These are phyloP conservation scores for Aspergillus ochraceus DNA, from an alignment of 2,329 filamentous ascomycete species.

Conservation along the genomic window DNA sequence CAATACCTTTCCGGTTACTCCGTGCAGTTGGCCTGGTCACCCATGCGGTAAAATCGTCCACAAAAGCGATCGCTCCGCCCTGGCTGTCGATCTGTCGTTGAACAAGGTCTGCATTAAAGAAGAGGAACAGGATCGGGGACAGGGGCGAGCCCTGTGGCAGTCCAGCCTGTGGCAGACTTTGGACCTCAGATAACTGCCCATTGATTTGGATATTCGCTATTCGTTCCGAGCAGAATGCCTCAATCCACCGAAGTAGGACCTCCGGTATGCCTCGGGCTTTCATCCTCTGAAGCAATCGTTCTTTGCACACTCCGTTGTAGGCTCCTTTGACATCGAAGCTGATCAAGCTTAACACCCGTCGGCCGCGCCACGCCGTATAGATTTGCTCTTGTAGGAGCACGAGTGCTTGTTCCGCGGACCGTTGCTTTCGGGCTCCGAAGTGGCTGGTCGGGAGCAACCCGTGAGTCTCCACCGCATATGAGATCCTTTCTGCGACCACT, in stretches of 20 bases:
- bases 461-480: slow-evolving; percentile 27
- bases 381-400: slow-evolving; percentile 29
- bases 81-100: slow-evolving; percentile 28
- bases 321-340: slow-evolving; percentile 45
- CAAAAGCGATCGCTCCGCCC: slow-evolving; percentile 22
- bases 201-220: slow-evolving; percentile 24
- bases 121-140: slow-evolving; percentile 39
- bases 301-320: slow-evolving; percentile 42
- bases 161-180: slow-evolving; percentile 17
- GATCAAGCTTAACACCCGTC: slow-evolving; percentile 32
- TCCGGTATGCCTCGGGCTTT: slow-evolving; percentile 28
- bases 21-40: not conserved
- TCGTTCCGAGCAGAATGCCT: slow-evolving; percentile 27
- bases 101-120: slow-evolving; percentile 42
- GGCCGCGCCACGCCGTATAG: slow-evolving; percentile 29
- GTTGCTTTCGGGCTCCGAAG: slow-evolving; percentile 38
- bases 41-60: slow-evolving; percentile 16
- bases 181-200: slow-evolving; percentile 14
- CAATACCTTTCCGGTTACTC: slow-evolving; percentile 14
- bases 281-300: slow-evolving; percentile 35
- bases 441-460: slow-evolving; percentile 37
- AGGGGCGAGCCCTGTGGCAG: slow-evolving; percentile 31
- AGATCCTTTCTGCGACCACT: slow-evolving; percentile 32
- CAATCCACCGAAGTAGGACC: slow-evolving; percentile 9
- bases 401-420: slow-evolving; percentile 36